These are phyloP conservation scores for maize (Zea mays) DNA, from an alignment of 176 grass and related monocot genomes.

Conservation along the genomic window DNA sequence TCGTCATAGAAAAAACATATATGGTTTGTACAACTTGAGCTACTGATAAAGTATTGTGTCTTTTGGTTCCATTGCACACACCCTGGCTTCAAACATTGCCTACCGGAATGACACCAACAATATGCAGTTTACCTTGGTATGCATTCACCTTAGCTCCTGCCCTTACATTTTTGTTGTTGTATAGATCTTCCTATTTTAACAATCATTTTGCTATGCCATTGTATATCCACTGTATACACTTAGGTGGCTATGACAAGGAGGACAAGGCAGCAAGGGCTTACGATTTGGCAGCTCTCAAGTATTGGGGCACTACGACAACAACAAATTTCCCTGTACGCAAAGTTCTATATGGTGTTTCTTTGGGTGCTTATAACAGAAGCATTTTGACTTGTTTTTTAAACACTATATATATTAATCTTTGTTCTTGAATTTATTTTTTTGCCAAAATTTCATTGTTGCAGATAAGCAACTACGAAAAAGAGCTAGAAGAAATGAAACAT, in stretches of 20 bases:
- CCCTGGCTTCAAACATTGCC: neutral
- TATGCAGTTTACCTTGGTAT: slow-evolving; percentile 71
- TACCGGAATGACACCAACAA: slow-evolving; percentile 27
- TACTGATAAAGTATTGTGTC: slow-evolving; percentile 28
- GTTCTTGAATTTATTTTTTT: neutral
- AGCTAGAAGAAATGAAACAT: slow-evolving; percentile 72
- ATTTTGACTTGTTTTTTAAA: neutral
- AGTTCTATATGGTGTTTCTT: neutral
- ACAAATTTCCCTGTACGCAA: slow-evolving; percentile 65
- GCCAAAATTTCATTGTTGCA: slow-evolving; percentile 6
- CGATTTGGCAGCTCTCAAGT: slow-evolving; percentile 78
- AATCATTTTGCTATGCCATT: neutral
- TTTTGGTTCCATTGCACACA: slow-evolving; percentile 6
- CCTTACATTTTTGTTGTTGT: neutral
- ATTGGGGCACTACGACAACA: slow-evolving; percentile 68
- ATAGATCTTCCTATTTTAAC: neutral
- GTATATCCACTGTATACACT: slow-evolving; percentile 3
- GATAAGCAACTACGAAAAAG: slow-evolving; percentile 58
- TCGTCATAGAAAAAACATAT: neutral
- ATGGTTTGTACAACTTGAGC: neutral
- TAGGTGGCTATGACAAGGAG: slow-evolving; percentile 74
- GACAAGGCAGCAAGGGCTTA: slow-evolving; percentile 77
- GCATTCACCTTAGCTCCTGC: neutral
- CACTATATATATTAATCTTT: neutral
- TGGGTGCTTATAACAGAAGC: neutral